Evolutionary conservation across 148 eudicot species (phyloP).

Genomic region (Pharnaceum exiguum): DNA sequence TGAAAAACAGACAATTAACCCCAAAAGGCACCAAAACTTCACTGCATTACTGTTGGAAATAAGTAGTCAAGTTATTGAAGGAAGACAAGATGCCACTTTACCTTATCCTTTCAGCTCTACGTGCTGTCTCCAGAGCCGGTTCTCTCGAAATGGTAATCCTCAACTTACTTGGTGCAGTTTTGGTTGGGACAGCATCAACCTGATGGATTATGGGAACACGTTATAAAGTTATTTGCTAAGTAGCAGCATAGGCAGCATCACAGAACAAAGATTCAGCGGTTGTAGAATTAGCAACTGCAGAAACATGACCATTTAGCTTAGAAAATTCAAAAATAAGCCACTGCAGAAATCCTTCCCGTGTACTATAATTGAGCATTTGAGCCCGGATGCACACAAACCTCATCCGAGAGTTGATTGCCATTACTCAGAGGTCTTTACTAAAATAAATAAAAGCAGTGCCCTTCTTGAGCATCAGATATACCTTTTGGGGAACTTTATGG

Average conservation of each 20-base stretch:
- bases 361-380: too few relatives aligned
- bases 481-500: slow-evolving; percentile 77
- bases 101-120: slow-evolving; percentile 73
- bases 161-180: slow-evolving; percentile 29
- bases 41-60: too few relatives aligned
- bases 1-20: not conserved
- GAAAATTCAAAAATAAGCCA: too few relatives aligned
- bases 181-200: slow-evolving; percentile 40
- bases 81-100: slow-evolving; percentile 19
- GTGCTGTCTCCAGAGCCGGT: slow-evolving; percentile 78
- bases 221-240: not conserved
- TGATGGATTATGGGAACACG: slow-evolving; percentile 25
- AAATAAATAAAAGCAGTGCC: not conserved
- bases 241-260: not conserved
- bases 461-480: slow-evolving; percentile 15
- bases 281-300: not conserved
- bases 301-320: not conserved
- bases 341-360: too few relatives aligned
- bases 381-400: too few relatives aligned
- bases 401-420: too few relatives aligned
- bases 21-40: not conserved
- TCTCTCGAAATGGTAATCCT: slow-evolving; percentile 79
- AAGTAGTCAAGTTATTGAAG: not conserved
- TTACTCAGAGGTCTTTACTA: not conserved
- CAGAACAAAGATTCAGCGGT: not conserved